Base-by-base conservation (phyloP, 2,329 filamentous ascomycete genomes). In the Monilinia polystroma region DNA sequence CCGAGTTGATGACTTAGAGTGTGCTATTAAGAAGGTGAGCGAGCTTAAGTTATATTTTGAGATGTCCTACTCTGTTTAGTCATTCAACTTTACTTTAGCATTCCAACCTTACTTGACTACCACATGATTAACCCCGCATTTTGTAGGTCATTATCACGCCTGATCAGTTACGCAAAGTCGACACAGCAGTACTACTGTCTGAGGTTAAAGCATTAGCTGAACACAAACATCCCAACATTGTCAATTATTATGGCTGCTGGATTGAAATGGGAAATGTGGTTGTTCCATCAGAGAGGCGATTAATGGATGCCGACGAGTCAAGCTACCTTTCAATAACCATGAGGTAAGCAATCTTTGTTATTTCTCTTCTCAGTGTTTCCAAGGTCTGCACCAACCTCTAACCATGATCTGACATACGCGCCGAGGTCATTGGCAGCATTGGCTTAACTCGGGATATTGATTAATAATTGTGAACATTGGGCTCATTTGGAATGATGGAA, bases 231-330 rank as follows among this genome's bases (percentile, higher is more conserved):
- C 81, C 81, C 6, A 89, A 90, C 73, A 83, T 90, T 66, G 87
- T 90, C 47, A 81, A 87, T 32, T 90, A 90, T 72, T 86, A 85
- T 73, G 82, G 83, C 63, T 84, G 84, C 18, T 90, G 88, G 88
- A 79, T 89, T 18, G 88, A 90, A 76, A 55, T 63, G 43, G 65
- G 59, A 2, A 55, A 64, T 43, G 32, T n/a, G 4, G 7, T 56
- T 38, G 59, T 56, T 49, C 32, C 64, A n/a, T 66, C 56, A 18
- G n/a, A 23, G 8, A 76, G 29, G 78, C 79, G 68, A 26, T 53
- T 66, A 14, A 32, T 62, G 47, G 20, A 53, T 14, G 64, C 47
- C 26, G 64, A 62, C 14, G 47, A 45, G 16, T 60, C 55, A 18
- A 62, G 35, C 14, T 62, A 59, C 10, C 23, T 62, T n/a, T 54